Percentiles rank a stretch among this genome's conserved stretches.
phyloP scores from a whole-genome alignment of 768 basidiomycete genomes.

The Boletus reticuloceps region DNA sequence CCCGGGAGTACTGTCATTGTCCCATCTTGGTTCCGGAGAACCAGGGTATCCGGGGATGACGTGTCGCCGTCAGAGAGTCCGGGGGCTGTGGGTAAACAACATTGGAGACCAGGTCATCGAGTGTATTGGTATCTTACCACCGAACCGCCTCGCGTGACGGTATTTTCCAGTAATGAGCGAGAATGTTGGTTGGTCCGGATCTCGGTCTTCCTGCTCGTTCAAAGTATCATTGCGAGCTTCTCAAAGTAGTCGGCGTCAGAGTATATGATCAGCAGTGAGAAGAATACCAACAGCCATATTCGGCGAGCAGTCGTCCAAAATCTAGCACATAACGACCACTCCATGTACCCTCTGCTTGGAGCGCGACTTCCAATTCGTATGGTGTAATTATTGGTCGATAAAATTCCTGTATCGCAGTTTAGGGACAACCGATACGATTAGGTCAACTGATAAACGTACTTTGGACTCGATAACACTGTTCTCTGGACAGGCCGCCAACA shows the following conservation, averaged over 20 bases:
- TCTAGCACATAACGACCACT: constrained; percentile 78
- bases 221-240: constrained; percentile 4
- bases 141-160: constrained; percentile 70
- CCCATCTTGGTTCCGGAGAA: constrained; percentile 63
- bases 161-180: constrained; percentile 87
- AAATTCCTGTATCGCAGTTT: constrained; percentile 64
- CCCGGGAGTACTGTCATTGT: constrained; percentile 53
- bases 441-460: constrained; percentile 30
- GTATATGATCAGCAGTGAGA: neutral
- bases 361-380: constrained; percentile 81
- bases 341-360: constrained; percentile 70
- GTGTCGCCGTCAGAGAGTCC: constrained; percentile 15
- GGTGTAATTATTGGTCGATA: constrained; percentile 90
- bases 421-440: neutral
- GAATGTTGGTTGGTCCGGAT: constrained; percentile 75
- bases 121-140: constrained; percentile 27
- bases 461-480: constrained; percentile 80
- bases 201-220: constrained; percentile 40
- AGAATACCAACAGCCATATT: constrained; percentile 22
- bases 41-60: constrained; percentile 41
- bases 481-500: constrained; percentile 92
- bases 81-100: constrained; percentile 1
- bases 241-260: neutral
- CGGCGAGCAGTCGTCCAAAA: constrained; percentile 57
- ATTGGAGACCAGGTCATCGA: neutral